These are phyloP conservation scores for Ganoderma boninense DNA, from an alignment of 1,284 basidiomycete species.

Conservation along the genomic window DNA sequence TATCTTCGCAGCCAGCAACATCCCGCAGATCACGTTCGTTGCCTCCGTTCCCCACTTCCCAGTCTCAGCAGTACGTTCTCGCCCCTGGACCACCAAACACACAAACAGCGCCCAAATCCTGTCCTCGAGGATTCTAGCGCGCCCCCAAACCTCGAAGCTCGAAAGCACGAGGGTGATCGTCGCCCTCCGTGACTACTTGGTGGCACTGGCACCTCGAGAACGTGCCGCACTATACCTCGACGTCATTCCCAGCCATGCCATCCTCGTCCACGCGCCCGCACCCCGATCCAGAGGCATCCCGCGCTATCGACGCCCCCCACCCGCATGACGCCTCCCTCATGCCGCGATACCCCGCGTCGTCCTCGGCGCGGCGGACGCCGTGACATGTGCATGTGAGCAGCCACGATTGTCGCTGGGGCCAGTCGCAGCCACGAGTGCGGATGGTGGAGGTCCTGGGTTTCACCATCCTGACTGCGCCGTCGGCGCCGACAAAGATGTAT, in stretches of 20 bases:
- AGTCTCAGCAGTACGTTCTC: not conserved
- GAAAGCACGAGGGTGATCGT: not conserved
- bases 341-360: not conserved
- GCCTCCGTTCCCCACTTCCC: not conserved
- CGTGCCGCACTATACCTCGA: too few species aligned
- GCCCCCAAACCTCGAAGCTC: not conserved
- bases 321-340: not conserved
- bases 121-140: not conserved
- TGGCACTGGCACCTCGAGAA: too few species aligned
- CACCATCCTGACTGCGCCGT: not conserved
- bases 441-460: too few species aligned
- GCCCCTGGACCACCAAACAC: not conserved
- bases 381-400: not conserved
- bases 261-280: too few species aligned
- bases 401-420: not conserved
- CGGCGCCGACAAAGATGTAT: not conserved
- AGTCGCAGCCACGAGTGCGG: too few species aligned
- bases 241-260: not conserved
- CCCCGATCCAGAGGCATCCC: not conserved
- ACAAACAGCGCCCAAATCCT: not conserved
- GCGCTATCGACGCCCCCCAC: slow-evolving; percentile 2
- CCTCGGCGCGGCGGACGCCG: not conserved
- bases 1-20: not conserved
- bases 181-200: not conserved
- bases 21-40: not conserved